Evolutionary conservation across 441 rosid species (phyloP), one percentile per base, ranked within the genome.

Genomic region (Adansonia grandidieri): DNA sequence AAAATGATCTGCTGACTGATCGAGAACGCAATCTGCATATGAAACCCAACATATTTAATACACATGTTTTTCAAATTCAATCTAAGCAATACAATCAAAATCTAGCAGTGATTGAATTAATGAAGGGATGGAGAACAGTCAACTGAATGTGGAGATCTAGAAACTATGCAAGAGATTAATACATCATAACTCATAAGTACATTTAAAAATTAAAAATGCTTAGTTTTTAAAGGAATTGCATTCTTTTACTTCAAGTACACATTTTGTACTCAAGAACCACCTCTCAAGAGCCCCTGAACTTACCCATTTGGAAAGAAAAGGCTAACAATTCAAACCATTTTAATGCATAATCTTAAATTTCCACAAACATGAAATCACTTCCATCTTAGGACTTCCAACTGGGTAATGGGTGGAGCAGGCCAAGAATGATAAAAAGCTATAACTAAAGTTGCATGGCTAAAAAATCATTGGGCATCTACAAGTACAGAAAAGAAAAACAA

Each of bases 1-100:
- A 92, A 76, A 76, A 82, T 51, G 91, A 83, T 84, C 80, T 87
- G 85, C 92, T 89, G 80, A 78, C 77, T 50, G 91, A 87, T 77
- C 85, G 82, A 63, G 95, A 88, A 76, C 84, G 89, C 9, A 90
- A 84, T 60, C 93, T 90, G 86, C 88, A 88, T 8, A 82, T 65
- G 53, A 77, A 81, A 63, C 65, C 53, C 78, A 73, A 37, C 19
- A 57, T 73, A 58, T 5, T 42, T 77, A 60, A 80, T 69, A 67
- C 72, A 56, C 51, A 24, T 24, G 61, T 47, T 57, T 68, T 17
- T 8, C 5, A 57, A 9, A 76, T 57, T 37, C 3, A 73, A 13
- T 24, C 76, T n/a, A 67, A 73, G 13, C 50, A 51, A 67, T 75
- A 45, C 19, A 72, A 57, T 24, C 50, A 28, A 66, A 70, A 64